Evolutionary conservation across 2,329 filamentous ascomycete genomes (phyloP).

Genomic region (Dactylonectria macrodidyma): DNA sequence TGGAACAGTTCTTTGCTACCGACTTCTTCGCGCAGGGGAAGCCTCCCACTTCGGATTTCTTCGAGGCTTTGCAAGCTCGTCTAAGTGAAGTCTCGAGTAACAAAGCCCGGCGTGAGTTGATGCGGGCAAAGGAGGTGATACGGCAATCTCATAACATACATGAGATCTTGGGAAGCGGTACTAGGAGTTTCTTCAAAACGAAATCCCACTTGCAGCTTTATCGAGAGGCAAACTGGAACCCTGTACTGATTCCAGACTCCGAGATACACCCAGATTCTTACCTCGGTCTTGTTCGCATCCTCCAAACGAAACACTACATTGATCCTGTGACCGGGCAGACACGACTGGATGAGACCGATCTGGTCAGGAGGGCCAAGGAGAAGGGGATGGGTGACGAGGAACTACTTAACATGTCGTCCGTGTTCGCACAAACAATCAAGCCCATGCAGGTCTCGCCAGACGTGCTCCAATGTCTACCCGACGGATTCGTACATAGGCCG

Average conservation of each 20-base stretch:
- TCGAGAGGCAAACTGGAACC: constrained; percentile 52
- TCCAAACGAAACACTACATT: constrained; percentile 42
- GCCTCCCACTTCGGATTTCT: constrained; percentile 30
- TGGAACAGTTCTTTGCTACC: constrained; percentile 41
- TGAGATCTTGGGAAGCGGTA: neutral
- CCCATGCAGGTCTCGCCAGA: neutral
- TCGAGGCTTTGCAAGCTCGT: constrained; percentile 14
- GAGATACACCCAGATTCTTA: constrained; percentile 46
- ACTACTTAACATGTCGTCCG: neutral
- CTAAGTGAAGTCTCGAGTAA: neutral
- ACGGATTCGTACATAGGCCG: constrained; percentile 5
- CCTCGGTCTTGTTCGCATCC: constrained; percentile 48
- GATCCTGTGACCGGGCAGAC: constrained; percentile 49
- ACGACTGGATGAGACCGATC: constrained; percentile 47
- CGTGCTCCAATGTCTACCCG: neutral
- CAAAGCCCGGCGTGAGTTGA: neutral
- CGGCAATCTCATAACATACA: constrained; percentile 14
- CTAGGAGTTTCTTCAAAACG: constrained; percentile 51
- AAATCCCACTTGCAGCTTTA: constrained; percentile 53
- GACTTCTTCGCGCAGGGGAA: constrained; percentile 28
- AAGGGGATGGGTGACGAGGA: constrained; percentile 13
- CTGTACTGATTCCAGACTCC: constrained; percentile 50
- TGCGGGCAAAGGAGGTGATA: neutral
- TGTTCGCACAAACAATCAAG: neutral
- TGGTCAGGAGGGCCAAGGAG: constrained; percentile 44